phyloP scores from a whole-genome alignment of 2,329 filamentous ascomycete species.

The Hypomyces perniciosus region DNA sequence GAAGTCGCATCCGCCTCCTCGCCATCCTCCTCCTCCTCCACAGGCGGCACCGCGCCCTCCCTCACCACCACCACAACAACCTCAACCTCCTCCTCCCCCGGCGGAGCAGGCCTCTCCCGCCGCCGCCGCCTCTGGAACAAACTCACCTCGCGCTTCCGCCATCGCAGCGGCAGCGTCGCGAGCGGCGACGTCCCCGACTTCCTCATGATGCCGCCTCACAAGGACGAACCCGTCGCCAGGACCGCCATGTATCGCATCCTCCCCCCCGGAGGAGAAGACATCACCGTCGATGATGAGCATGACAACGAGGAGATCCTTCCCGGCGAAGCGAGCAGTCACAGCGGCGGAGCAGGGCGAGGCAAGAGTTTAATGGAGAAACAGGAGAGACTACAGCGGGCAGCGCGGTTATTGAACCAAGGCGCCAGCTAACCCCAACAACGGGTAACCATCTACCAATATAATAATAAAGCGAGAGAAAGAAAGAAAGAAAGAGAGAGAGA shows the following conservation, averaged over 20 bases:
- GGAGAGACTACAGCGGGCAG: conserved; percentile 36
- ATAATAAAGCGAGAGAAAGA: neutral
- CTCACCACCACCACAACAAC: conserved; percentile 26
- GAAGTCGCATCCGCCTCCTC: conserved; percentile 37
- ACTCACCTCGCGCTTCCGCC: conserved; percentile 18
- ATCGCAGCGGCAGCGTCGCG: conserved; percentile 14
- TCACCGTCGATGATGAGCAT: conserved; percentile 14
- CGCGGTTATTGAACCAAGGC: conserved; percentile 30
- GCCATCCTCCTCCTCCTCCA: conserved; percentile 25
- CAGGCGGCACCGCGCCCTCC: conserved; percentile 25
- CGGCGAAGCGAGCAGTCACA: conserved; percentile 20
- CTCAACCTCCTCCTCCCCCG: conserved; percentile 25
- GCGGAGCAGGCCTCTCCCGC: conserved; percentile 20
- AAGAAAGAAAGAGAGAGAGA: neutral
- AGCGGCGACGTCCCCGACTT: conserved; percentile 13
- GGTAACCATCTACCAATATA: too few relatives aligned
- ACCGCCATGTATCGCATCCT: conserved; percentile 32
- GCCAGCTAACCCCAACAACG: neutral
- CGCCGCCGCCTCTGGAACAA: conserved; percentile 20
- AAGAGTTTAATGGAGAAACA: conserved; percentile 30
- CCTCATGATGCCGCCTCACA: conserved; percentile 6
- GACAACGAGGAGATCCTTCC: conserved; percentile 18
- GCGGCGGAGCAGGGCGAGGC: conserved; percentile 15
- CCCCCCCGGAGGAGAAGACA: conserved; percentile 7
- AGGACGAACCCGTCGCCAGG: conserved; percentile 14